phyloP scores from a whole-genome alignment of 2,329 filamentous ascomycete genomes.

The Chaetomiaceae sp. region DNA sequence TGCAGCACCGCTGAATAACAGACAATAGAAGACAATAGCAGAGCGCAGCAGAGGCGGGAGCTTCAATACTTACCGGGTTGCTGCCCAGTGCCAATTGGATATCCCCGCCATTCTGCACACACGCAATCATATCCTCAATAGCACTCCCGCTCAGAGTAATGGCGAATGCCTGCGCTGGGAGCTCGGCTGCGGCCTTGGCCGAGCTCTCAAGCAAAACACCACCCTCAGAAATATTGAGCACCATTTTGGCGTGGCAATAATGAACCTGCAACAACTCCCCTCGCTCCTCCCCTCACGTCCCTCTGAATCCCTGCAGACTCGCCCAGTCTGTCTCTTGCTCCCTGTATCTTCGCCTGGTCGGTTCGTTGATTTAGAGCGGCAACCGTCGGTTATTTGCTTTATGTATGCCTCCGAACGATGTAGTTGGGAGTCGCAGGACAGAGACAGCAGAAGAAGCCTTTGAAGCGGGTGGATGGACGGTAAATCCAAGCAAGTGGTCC shows the following conservation, averaged over 20 bases:
- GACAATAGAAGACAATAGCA: constrained; percentile 10
- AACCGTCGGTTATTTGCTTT: neutral
- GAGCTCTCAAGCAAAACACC: constrained; percentile 55
- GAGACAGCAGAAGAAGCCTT: neutral
- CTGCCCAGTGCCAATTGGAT: constrained; percentile 55
- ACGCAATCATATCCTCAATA: constrained; percentile 60
- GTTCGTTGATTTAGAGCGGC: neutral
- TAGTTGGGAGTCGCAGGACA: neutral
- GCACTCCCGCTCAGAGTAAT: constrained; percentile 54
- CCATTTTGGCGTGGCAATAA: constrained; percentile 28
- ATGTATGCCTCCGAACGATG: too few relatives aligned
- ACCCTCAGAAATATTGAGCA: constrained; percentile 52
- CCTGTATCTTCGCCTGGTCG: neutral
- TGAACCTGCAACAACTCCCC: neutral
- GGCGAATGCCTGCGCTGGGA: constrained; percentile 54
- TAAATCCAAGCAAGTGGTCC: neutral
- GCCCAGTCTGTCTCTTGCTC: neutral
- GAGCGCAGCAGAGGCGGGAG: constrained; percentile 6
- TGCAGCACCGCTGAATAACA: constrained; percentile 9
- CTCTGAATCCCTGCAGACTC: neutral
- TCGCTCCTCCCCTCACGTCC: constrained; percentile 18
- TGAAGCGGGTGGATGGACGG: neutral
- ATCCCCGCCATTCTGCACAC: constrained; percentile 52
- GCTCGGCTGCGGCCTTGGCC: constrained; percentile 39
- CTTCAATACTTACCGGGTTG: constrained; percentile 47